Conservation (phyloP, 768 basidiomycete genomes). For the Mycena chlorophos region DNA sequence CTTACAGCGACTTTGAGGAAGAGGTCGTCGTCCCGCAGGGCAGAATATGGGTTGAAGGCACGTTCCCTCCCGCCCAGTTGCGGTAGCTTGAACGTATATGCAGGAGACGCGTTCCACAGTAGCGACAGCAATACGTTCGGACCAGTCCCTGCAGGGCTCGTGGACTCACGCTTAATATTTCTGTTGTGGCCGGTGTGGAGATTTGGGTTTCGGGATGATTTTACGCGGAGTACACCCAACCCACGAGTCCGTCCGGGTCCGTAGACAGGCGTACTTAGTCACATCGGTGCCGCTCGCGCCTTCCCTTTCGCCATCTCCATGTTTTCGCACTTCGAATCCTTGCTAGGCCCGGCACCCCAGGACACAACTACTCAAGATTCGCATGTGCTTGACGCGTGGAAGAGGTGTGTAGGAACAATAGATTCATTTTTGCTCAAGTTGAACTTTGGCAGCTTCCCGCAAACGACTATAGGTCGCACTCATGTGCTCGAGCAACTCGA, state of each 20-base stretch:
- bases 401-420: conserved; percentile 24
- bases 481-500: background rate
- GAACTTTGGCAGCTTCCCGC: conserved; percentile 7
- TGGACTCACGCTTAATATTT: conserved; percentile 4
- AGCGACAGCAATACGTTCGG: conserved; percentile 75
- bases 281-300: background rate
- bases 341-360: conserved; percentile 27
- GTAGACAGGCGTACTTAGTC: background rate
- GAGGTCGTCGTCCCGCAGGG: conserved; percentile 59
- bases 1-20: conserved; percentile 48
- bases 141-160: conserved; percentile 39
- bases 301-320: background rate
- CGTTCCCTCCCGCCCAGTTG: too few relatives aligned
- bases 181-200: conserved; percentile 10
- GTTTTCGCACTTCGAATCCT: conserved; percentile 31
- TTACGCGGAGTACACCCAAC: background rate
- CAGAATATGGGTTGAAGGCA: conserved; percentile 77
- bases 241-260: conserved; percentile 1
- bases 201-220: background rate
- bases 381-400: conserved; percentile 32
- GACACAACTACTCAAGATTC: conserved; percentile 26
- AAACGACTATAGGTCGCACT: conserved; percentile 4
- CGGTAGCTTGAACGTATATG: too few relatives aligned
- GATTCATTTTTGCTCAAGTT: conserved; percentile 5
- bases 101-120: conserved; percentile 67